Evolutionary conservation across 31 red algal species (phyloP).

Genomic region (Asparagopsis taxiformis): DNA sequence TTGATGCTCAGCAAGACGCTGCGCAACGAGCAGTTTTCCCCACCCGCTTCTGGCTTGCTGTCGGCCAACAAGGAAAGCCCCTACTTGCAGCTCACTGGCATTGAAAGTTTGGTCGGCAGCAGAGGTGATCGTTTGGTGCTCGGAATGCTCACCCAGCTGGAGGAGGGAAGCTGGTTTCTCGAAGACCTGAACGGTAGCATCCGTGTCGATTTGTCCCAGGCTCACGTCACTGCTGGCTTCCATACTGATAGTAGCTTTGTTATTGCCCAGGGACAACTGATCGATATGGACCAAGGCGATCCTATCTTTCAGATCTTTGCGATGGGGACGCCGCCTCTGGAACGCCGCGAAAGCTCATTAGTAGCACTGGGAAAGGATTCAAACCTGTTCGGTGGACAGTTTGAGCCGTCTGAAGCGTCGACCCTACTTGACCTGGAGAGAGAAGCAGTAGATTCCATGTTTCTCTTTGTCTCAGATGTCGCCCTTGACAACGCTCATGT

Average conservation of each 20-base stretch:
- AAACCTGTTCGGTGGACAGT: slow-evolving; percentile 56
- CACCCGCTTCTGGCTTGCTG: slow-evolving; percentile 30
- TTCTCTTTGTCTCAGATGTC: slow-evolving; percentile 67
- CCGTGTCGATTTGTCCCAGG: slow-evolving; percentile 43
- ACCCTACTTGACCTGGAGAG: slow-evolving; percentile 38
- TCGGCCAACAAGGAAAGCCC: slow-evolving; percentile 30
- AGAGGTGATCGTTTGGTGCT: slow-evolving; percentile 58
- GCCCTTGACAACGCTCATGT: slow-evolving; percentile 50
- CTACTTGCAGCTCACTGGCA: slow-evolving; percentile 62
- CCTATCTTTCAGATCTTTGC: slow-evolving; percentile 51
- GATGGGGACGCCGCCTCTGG: slow-evolving; percentile 75
- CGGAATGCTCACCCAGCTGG: slow-evolving; percentile 78
- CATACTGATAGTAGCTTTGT: slow-evolving; percentile 76
- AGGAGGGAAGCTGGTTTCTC: slow-evolving; percentile 72
- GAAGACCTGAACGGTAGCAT: slow-evolving; percentile 75
- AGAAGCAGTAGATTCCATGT: slow-evolving; percentile 49
- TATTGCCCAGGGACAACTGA: slow-evolving; percentile 65
- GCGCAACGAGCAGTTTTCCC: slow-evolving; percentile 50
- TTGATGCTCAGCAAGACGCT: slow-evolving; percentile 48
- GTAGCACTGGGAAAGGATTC: slow-evolving; percentile 38
- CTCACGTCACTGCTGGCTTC: slow-evolving; percentile 58
- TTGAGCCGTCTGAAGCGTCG: slow-evolving; percentile 21
- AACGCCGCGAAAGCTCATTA: slow-evolving; percentile 38
- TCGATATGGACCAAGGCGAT: slow-evolving; percentile 24
- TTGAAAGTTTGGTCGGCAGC: slow-evolving; percentile 52